Evolutionary conservation across 139 green algal genomes (phyloP).

Genomic region (Desmodesmus armatus): DNA sequence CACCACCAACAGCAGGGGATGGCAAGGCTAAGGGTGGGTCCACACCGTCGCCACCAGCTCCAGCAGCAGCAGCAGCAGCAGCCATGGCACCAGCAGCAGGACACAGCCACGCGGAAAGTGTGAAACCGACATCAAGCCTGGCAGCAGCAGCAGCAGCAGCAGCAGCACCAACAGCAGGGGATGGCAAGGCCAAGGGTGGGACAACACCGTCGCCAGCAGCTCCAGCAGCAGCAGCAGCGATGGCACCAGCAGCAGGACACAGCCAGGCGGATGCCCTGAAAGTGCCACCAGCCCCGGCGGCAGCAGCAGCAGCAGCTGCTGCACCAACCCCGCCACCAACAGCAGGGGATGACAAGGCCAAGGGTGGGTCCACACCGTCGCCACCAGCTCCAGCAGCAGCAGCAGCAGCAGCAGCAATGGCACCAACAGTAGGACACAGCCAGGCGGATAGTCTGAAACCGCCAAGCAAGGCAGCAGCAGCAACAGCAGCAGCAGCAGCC

Average conservation of each 20-base stretch:
- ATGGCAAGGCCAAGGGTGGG: background rate
- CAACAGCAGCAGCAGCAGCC: background rate
- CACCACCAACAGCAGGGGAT: background rate
- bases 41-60: too few relatives aligned
- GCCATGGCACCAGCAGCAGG: too few relatives aligned
- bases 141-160: conserved; percentile 2
- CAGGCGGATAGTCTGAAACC: background rate
- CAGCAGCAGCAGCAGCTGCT: background rate
- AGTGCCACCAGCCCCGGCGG: background rate
- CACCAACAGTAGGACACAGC: background rate
- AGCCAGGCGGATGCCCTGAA: background rate
- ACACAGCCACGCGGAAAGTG: too few relatives aligned
- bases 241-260: background rate
- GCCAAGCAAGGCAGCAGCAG: background rate
- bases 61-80: too few relatives aligned
- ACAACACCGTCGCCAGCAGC: background rate
- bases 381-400: background rate
- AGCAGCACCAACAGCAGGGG: background rate
- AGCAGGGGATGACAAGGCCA: background rate
- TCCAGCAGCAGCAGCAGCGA: background rate
- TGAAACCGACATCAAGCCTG: too few relatives aligned
- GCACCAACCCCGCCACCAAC: too few relatives aligned
- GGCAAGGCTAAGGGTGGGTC: background rate
- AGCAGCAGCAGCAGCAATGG: background rate
- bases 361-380: background rate